Evolutionary conservation across 2,329 filamentous ascomycete genomes (phyloP).

Genomic region (Verticillium tricorpus): DNA sequence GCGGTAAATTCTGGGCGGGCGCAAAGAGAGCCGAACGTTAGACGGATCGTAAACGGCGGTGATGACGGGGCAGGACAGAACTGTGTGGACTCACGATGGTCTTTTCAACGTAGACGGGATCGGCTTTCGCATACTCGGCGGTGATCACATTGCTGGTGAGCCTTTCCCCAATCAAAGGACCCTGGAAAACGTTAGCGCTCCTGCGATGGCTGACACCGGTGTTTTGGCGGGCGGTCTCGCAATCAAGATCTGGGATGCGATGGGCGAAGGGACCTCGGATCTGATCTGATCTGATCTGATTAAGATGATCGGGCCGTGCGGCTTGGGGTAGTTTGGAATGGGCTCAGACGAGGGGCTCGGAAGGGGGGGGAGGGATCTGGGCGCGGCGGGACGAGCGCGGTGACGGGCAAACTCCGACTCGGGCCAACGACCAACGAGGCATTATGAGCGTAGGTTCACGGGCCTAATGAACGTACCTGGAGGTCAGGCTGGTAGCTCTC

Average conservation of each 20-base stretch:
- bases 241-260: background rate
- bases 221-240: background rate
- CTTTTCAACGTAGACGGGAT: slow-evolving; percentile 80
- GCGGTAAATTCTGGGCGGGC: slow-evolving; percentile 62
- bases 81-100: slow-evolving; percentile 63
- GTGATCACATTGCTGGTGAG: slow-evolving; percentile 73
- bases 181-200: slow-evolving; percentile 45
- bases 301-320: background rate
- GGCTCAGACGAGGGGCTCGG: background rate
- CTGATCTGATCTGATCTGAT: slow-evolving; percentile 1
- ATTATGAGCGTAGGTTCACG: background rate
- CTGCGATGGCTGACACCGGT: slow-evolving; percentile 16
- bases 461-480: slow-evolving; percentile 38
- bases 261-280: background rate
- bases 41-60: slow-evolving; percentile 8
- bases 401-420: background rate
- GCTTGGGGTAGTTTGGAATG: background rate
- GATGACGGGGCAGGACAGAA: background rate
- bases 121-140: slow-evolving; percentile 82
- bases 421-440: background rate
- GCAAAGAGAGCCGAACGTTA: background rate
- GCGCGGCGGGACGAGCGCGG: background rate
- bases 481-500: slow-evolving; percentile 54
- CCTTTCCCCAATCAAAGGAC: slow-evolving; percentile 75
- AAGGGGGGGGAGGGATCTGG: background rate